Conservation (phyloP, 305 asterid species). For the Rubia tinctorum region DNA sequence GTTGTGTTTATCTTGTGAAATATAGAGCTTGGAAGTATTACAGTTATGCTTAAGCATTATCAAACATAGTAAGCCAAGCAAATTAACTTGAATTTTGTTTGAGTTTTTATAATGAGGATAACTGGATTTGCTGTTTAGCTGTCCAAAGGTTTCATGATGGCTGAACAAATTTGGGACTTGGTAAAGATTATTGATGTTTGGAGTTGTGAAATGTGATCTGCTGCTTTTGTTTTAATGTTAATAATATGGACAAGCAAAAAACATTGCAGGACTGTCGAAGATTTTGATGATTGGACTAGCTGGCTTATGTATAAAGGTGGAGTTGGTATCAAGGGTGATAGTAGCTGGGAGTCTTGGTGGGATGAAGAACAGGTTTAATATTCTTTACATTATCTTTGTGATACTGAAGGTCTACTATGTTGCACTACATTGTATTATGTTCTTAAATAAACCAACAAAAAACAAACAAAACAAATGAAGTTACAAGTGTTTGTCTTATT, state of each 20-base stretch:
- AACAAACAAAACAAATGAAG: not conserved
- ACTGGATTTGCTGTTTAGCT: not conserved
- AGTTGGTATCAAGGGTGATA: conserved; percentile 92
- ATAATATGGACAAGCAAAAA: conserved; percentile 15
- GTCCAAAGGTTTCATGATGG: not conserved
- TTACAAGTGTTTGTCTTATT: not conserved
- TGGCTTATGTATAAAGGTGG: conserved; percentile 99
- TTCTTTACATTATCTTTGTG: not conserved
- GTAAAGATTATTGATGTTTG: not conserved
- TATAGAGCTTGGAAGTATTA: not conserved
- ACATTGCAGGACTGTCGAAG: conserved; percentile 86
- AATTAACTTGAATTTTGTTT: not conserved
- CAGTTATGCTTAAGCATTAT: not conserved
- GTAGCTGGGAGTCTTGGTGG: conserved; percentile 99
- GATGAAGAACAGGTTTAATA: conserved; percentile 93
- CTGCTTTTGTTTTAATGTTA: not conserved
- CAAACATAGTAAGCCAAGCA: not conserved
- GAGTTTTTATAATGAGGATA: not conserved
- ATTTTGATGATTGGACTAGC: conserved; percentile 98
- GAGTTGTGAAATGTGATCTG: not conserved
- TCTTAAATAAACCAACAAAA: not conserved
- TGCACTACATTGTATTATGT: not conserved
- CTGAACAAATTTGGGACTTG: not conserved
- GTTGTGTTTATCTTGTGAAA: not conserved
- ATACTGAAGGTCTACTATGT: not conserved